A percentile compares a stretch with the other conserved stretches of the same genome.
These are phyloP conservation scores for Fusarium palustre DNA, from an alignment of 2,329 filamentous ascomycete genomes.

Conservation along the genomic window DNA sequence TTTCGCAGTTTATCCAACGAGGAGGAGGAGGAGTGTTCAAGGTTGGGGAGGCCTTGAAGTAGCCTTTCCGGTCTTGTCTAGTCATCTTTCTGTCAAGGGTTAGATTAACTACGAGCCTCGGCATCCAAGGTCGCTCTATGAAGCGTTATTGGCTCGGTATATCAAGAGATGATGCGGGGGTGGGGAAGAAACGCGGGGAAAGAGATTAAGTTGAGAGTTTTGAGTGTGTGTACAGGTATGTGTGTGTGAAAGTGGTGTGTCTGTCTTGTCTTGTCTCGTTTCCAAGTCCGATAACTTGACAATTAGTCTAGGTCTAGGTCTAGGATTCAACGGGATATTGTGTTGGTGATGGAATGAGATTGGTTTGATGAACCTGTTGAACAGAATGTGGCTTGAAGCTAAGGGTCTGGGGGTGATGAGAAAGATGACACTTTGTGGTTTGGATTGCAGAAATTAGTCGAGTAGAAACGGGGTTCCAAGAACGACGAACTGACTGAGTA, in stretches of 20 bases:
- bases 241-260: no score
- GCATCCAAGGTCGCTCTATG: conserved; percentile 31
- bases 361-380: not conserved
- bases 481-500: not conserved
- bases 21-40: not conserved
- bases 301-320: not conserved
- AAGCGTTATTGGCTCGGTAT: conserved; percentile 29
- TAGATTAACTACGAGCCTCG: conserved; percentile 28
- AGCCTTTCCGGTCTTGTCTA: conserved; percentile 2
- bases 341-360: conserved; percentile 1
- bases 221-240: not conserved
- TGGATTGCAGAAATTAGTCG: not conserved
- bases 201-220: conserved; percentile 2
- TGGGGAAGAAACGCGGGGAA: conserved; percentile 33
- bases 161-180: conserved; percentile 29
- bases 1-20: conserved; percentile 11
- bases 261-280: no score
- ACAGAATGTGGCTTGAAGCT: conserved; percentile 15
- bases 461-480: not conserved
- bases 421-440: not conserved
- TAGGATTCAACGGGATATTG: not conserved
- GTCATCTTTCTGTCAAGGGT: not conserved
- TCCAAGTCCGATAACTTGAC: no score
- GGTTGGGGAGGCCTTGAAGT: not conserved
- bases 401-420: not conserved